phyloP scores from a whole-genome alignment of 768 basidiomycete genomes.

The Porpolomopsis calyptriformis region DNA sequence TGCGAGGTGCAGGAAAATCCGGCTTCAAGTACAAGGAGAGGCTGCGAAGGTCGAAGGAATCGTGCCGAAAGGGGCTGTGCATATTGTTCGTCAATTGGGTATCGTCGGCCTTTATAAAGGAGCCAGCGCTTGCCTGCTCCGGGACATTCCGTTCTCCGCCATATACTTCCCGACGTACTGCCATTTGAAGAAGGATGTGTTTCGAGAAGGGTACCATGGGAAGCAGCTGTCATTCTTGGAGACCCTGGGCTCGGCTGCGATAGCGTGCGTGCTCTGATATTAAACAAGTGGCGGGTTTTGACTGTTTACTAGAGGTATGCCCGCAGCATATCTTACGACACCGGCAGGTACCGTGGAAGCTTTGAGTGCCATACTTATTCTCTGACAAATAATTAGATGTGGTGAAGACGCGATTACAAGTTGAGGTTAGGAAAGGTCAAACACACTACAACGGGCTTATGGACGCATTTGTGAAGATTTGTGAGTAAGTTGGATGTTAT shows the following conservation, averaged over 20 bases:
- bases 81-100: constrained; percentile 89
- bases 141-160: constrained; percentile 96
- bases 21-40: constrained; percentile 92
- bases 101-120: constrained; percentile 90
- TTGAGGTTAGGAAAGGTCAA: constrained; percentile 85
- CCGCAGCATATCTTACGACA: constrained; percentile 88
- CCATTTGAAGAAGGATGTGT: constrained; percentile 87
- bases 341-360: constrained; percentile 55
- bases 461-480: constrained; percentile 88
- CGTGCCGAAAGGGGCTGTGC: constrained; percentile 73
- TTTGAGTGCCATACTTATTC: constrained; percentile 1
- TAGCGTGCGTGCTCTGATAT: constrained; percentile 48
- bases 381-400: constrained; percentile 48
- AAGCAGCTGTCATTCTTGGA: constrained; percentile 88
- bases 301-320: constrained; percentile 72
- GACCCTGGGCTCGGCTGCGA: constrained; percentile 70
- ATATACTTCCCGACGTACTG: constrained; percentile 85
- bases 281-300: constrained; percentile 19
- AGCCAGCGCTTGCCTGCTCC: constrained; percentile 82
- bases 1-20: constrained; percentile 65
- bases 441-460: constrained; percentile 81
- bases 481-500: constrained; percentile 34
- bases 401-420: constrained; percentile 93
- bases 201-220: constrained; percentile 91
- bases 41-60: constrained; percentile 79